These are phyloP conservation scores for Podospora comata DNA, from an alignment of 495 filamentous ascomycete genomes.

Conservation along the genomic window DNA sequence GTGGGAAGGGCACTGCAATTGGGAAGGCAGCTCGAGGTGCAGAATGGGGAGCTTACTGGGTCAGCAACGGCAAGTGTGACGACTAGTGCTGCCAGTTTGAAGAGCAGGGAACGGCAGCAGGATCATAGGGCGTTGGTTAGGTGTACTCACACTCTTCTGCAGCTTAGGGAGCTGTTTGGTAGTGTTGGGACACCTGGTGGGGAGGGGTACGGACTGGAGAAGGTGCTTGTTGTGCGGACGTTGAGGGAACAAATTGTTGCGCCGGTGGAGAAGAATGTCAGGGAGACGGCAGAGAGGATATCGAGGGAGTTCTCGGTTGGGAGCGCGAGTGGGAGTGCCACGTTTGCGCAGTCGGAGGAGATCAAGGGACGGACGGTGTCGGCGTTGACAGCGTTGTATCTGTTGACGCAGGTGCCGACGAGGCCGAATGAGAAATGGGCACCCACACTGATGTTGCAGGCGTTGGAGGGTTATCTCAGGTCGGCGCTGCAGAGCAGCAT, in stretches of 20 bases:
- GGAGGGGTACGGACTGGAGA: conserved; percentile 73
- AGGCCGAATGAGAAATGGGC: conserved; percentile 51
- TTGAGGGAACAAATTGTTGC: conserved; percentile 63
- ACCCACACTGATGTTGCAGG: conserved; percentile 68
- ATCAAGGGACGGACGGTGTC: conserved; percentile 68
- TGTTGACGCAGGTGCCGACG: conserved; percentile 62
- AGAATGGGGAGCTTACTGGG: conserved; percentile 53
- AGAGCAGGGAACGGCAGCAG: conserved; percentile 46
- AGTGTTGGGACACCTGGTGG: conserved; percentile 58
- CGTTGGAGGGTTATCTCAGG: conserved; percentile 77
- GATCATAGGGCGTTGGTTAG: conserved; percentile 76
- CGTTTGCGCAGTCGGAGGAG: conserved; percentile 79
- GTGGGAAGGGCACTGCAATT: conserved; percentile 73
- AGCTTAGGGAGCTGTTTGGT: conserved; percentile 66
- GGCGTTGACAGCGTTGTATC: conserved; percentile 72
- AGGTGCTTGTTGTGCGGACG: conserved; percentile 63
- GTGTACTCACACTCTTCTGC: conserved; percentile 71
- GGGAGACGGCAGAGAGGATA: conserved; percentile 70
- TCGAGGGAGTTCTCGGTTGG: conserved; percentile 81
- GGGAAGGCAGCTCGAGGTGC: conserved; percentile 81
- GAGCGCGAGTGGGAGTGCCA: conserved; percentile 52
- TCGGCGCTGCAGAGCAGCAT: conserved; percentile 69
- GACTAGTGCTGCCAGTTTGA: conserved; percentile 18
- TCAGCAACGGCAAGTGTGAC: conserved; percentile 31
- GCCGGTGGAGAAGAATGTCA: conserved; percentile 67